A percentile compares a stretch with the other conserved stretches of the same genome.
Conservation (phyloP, 306 rosid species). For the Pterocarpus santalinus region DNA sequence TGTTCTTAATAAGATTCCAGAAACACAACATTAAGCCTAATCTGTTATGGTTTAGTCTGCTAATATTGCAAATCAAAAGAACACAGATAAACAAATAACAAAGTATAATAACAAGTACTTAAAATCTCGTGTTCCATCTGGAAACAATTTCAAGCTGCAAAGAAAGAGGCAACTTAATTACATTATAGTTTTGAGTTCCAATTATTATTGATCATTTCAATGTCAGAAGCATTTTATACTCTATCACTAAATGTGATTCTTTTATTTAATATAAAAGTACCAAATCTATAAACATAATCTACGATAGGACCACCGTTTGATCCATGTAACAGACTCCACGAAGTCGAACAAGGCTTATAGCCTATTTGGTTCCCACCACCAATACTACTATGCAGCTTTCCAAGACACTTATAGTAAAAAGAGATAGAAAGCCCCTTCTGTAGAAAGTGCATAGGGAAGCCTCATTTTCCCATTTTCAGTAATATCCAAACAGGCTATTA, state of each 20-base stretch:
- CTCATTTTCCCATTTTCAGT: too few relatives aligned
- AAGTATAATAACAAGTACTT: neutral
- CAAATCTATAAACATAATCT: neutral
- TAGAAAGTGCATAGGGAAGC: too few relatives aligned
- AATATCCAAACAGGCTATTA: too few relatives aligned
- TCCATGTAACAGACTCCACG: neutral
- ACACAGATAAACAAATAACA: neutral
- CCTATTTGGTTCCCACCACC: too few relatives aligned
- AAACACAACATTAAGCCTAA: constrained; percentile 1
- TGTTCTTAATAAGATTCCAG: constrained; percentile 23
- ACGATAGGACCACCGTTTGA: neutral
- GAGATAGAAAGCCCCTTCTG: too few relatives aligned
- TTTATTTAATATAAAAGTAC: neutral
- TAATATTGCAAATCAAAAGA: neutral
- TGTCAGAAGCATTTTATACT: neutral
- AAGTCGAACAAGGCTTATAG: too few relatives aligned
- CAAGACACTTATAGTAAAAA: too few relatives aligned
- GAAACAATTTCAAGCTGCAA: neutral
- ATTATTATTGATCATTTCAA: neutral
- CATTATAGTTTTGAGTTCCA: neutral
- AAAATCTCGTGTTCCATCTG: neutral
- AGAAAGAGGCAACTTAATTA: neutral
- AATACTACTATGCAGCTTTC: too few relatives aligned
- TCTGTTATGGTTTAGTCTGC: neutral
- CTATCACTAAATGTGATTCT: neutral